Conservation (phyloP, 2,329 filamentous ascomycete genomes). For the Penicillium rolfsii region DNA sequence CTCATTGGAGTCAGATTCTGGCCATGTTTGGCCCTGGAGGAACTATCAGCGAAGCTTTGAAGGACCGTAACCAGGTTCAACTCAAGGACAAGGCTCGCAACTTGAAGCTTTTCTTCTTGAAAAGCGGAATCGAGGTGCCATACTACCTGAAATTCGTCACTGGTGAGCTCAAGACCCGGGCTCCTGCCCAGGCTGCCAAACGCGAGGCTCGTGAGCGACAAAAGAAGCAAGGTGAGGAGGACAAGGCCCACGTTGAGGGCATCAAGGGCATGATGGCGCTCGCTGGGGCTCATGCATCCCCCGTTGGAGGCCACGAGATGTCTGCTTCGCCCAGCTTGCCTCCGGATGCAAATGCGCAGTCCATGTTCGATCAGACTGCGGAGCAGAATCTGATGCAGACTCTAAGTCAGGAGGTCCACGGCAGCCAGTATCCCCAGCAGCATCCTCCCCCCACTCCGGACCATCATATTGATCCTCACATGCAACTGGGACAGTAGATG, state of each 20-base stretch:
- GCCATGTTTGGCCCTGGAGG: constrained; percentile 80
- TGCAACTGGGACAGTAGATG: constrained; percentile 40
- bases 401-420: constrained; percentile 47
- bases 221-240: constrained; percentile 51
- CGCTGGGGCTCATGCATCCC: constrained; percentile 46
- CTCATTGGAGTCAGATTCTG: constrained; percentile 91
- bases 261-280: constrained; percentile 54
- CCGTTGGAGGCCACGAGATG: constrained; percentile 41
- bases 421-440: constrained; percentile 41
- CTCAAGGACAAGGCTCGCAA: constrained; percentile 92
- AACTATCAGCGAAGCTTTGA: constrained; percentile 78
- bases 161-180: constrained; percentile 83
- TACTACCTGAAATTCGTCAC: constrained; percentile 86
- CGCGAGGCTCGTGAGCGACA: constrained; percentile 53
- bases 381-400: constrained; percentile 51
- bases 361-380: constrained; percentile 44
- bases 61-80: constrained; percentile 88
- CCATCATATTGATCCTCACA: constrained; percentile 40
- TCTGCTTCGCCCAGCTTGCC: constrained; percentile 43
- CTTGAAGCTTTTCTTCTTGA: constrained; percentile 86
- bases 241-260: constrained; percentile 53
- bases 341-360: constrained; percentile 37
- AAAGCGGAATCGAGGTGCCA: constrained; percentile 87
- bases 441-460: constrained; percentile 31
- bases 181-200: constrained; percentile 64